Evolutionary conservation across 805 yeast genomes (phyloP), one percentile per base, ranked within the genome.

Genomic region (Kuraishia ogatae): DNA sequence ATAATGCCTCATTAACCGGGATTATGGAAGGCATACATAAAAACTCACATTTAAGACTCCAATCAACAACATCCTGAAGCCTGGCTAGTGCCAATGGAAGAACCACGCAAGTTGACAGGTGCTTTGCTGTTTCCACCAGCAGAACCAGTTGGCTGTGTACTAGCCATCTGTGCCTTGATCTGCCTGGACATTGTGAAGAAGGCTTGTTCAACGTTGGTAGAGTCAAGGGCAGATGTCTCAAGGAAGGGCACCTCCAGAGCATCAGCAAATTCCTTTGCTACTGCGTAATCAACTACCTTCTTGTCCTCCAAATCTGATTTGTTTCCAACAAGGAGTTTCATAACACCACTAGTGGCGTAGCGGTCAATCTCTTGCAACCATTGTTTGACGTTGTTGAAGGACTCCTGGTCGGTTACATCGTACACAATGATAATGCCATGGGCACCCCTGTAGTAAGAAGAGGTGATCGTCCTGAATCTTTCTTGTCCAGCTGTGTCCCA

Each of bases 401-500:
- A 87, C 71, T 90, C 97, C 74, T 90, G 97, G 72, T 94, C 98
- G 53, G 99, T 94, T 50, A 94, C 97, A 69, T 93, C 99, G 71
- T 94, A 93, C 54, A 93, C 99, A 64, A 93, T 93, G 65, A 93
- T 94, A 71, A 93, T 94, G 58, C 99, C 99, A 69, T 93, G 98
- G 13, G 98, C 97, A 56, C 99, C 99, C 71, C 99, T 87, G 78
- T 93, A 93, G 76, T 93, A 93, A 17, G 97, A 89, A 15, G 97
- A 89, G 13, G 98, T 94, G 74, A 93, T 93, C 53, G 99, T 94
- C 75, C 98, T 85, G 77, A 94, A 94, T 65, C 99, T 80, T 73
- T 94, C 99, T 77, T 94, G 99, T 51, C 99, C 99, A 13, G 98
- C 99, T 55, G 99, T 94, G 70, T 94, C 99, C 99, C 99, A 94